Base-by-base conservation (phyloP, 495 filamentous ascomycete genomes). In the Trichoderma erinaceum region DNA sequence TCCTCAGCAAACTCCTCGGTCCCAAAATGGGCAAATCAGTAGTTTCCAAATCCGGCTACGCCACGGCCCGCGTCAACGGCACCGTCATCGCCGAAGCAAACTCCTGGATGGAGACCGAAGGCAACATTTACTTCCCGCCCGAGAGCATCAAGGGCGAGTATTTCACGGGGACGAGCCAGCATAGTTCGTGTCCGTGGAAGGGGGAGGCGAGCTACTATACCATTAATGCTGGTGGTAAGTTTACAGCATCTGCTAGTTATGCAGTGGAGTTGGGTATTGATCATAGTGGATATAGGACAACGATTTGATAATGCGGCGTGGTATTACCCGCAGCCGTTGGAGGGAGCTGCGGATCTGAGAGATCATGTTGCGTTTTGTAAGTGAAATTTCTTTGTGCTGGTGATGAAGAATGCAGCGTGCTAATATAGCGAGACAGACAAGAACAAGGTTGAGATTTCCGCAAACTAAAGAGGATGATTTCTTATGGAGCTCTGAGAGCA, bases 141-240 rank as follows among this genome's bases (percentile, higher is more conserved):
- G 72, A 79, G 41, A 78, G 89, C 70, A 77, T 77, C 64, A 77
- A 79, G 64, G 79, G 84, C 12, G 74, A 84, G 25, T 80, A 79
- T 68, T 67, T 74, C 25, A 50, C 11, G 66, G 66, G 67, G 63
- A 73, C 72, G 29, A 71, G 70, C 50, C 68, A 69, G 13, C 78
- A 75, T 35, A 90, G 87, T 0, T 68, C 78, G 63, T 92, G 89
- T 73, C 78, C 81, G 1, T 91, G 88, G 88, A 92, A 92, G 71
- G 89, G 89, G n/a, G 75, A 81, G 43, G 86, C 88, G 1, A 83
- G 80, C 11, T 92, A 91, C 72, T 91, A 90, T 74, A 85, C 81
- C 16, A 76, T 92, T 67, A 81, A 80, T 18, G 79, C 84, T 32
- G 83, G 85, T 69, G 86, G 86, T 86, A 70, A 38, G 77, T 70